Base-by-base conservation (phyloP, 768 basidiomycete species). In the Favolaschia claudopus region DNA sequence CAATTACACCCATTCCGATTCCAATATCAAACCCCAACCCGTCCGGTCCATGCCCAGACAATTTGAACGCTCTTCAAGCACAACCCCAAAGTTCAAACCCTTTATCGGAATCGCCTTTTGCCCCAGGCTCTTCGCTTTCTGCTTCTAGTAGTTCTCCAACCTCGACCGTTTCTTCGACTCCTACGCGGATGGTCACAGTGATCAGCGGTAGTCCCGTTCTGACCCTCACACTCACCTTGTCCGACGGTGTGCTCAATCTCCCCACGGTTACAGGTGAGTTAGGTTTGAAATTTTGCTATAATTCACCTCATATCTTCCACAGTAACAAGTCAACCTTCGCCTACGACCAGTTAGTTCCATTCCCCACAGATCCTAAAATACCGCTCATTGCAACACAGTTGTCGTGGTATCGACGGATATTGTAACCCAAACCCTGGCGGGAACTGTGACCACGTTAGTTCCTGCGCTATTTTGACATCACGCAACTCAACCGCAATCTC, bases 1-100 rank as follows among this genome's bases (percentile, higher is more conserved):
- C 72, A 14, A 79, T 79, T 47, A 77, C 76, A 13, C 69, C 75
- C 3, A 61, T 79, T 22, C 69, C 71, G 0, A 62, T 78, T 10
- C 67, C 61, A 4, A 55, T 78, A n/a, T 37, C 67, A 28, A 77
- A 76, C 59, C 42, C 64, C 7, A 60, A 55, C 43, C 64, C 65
- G 2, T 59, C 68, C n/a, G 68, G 60, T 27, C 39, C 53, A 4
- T 76, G 75, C 53, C 22, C 63, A 9, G 51, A 51, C 34, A n/a
- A n/a, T n/a, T 13, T 58, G 15, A 67, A 48, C 40, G 62, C 32
- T 47, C 56, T 62, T 31, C 65, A 39, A 67, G 63, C 39, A 4
- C 69, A 70, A 52, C 75, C 74, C 8, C 77, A 78, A 54, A 47
- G 57, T n/a, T 67, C 68, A 24, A 70, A 60, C 29, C 71, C 74